A percentile compares a stretch with the other conserved stretches of the same genome.
These are phyloP conservation scores for Aspergillus nomiae DNA, from an alignment of 2,329 filamentous ascomycete genomes.

Conservation along the genomic window DNA sequence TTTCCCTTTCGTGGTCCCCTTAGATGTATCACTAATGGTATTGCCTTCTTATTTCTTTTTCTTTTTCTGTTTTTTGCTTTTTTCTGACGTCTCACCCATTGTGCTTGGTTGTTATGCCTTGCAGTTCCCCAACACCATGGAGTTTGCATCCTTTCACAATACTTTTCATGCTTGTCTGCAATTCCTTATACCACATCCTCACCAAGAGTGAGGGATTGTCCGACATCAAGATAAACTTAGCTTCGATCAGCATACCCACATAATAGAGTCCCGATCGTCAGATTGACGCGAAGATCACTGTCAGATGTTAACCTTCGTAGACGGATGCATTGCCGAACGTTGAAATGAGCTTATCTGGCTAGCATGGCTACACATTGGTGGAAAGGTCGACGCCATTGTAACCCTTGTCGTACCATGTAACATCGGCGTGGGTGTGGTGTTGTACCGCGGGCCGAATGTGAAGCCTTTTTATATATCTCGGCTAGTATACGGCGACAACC, in stretches of 20 bases:
- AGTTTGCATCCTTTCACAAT: background rate
- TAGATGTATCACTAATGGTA: background rate
- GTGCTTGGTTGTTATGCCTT: background rate
- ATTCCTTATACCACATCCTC: background rate
- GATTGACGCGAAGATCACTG: background rate
- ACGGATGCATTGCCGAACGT: background rate
- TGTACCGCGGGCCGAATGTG: background rate
- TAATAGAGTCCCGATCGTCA: background rate
- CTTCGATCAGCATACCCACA: slow-evolving; percentile 1
- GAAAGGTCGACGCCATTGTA: background rate
- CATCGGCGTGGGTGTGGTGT: background rate
- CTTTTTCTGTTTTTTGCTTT: background rate
- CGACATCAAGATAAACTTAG: background rate
- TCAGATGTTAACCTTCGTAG: background rate
- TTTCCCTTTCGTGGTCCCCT: background rate
- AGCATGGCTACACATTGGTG: background rate
- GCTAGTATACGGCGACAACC: no score
- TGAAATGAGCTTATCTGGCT: background rate
- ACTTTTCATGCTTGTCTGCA: background rate
- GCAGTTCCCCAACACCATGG: background rate
- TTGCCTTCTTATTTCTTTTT: background rate
- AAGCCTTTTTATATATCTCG: background rate
- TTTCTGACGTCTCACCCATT: no score
- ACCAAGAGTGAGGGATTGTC: background rate
- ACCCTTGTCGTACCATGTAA: background rate